Evolutionary conservation across 1,139 yeast species (phyloP).

Genomic region (Debaryomycetaceae sp.): DNA sequence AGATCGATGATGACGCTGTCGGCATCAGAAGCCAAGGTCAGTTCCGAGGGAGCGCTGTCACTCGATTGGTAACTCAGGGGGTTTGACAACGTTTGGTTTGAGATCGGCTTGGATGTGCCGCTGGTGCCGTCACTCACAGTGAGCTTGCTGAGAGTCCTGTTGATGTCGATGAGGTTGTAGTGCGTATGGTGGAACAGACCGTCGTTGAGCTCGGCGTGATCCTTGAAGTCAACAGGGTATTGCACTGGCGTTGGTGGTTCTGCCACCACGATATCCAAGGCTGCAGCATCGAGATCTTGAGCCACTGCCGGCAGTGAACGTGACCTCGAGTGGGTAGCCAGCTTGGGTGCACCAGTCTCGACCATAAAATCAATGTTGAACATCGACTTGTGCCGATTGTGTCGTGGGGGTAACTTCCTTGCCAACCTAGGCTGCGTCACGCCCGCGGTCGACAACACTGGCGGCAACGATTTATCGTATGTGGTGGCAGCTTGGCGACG

Average conservation of each 20-base stretch:
- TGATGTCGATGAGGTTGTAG: slow-evolving; percentile 7
- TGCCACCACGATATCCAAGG: slow-evolving; percentile 21
- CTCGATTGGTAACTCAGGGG: slow-evolving; percentile 31
- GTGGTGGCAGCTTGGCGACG: no score
- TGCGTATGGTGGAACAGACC: slow-evolving; percentile 1
- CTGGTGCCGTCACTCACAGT: slow-evolving; percentile 1
- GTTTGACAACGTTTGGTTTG: slow-evolving; percentile 13
- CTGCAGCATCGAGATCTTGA: slow-evolving; percentile 5
- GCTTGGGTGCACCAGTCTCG: slow-evolving; percentile 10
- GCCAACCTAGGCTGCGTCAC: no score
- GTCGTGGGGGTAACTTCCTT: no score
- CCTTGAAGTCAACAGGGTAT: slow-evolving; percentile 42
- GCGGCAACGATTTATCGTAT: no score
- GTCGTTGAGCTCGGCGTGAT: slow-evolving; percentile 9
- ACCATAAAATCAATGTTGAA: slow-evolving; percentile 31
- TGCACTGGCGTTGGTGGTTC: slow-evolving; percentile 37
- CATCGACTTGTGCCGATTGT: slow-evolving; percentile 38
- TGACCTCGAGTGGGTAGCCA: slow-evolving; percentile 12
- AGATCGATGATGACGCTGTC: slow-evolving; percentile 42
- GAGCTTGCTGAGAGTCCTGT: slow-evolving; percentile 7
- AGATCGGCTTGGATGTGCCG: slow-evolving; percentile 2
- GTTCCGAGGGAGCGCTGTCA: slow-evolving; percentile 18
- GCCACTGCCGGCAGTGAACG: slow-evolving; percentile 11
- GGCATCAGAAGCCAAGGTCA: slow-evolving; percentile 25
- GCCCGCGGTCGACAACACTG: no score